phyloP scores from a whole-genome alignment of 805 yeast genomes.

The Cyberlindnera maclurae region DNA sequence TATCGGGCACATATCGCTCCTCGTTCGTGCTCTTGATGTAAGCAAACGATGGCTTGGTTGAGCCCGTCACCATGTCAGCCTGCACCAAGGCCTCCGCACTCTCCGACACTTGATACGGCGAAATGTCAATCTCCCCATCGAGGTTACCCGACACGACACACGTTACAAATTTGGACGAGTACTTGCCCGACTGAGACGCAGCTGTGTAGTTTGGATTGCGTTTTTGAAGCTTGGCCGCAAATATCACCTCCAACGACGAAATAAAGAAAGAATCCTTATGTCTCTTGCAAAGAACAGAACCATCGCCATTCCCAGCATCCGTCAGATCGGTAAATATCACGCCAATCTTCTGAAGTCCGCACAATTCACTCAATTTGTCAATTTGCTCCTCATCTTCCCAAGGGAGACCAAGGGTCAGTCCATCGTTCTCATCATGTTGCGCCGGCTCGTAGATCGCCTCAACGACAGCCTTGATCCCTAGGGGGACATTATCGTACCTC shows the following conservation, averaged over 20 bases:
- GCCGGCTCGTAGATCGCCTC: constrained; percentile 93
- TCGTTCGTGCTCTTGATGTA: constrained; percentile 69
- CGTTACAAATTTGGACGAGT: constrained; percentile 87
- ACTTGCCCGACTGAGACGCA: constrained; percentile 55
- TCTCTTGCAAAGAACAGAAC: constrained; percentile 85
- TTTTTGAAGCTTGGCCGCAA: constrained; percentile 77
- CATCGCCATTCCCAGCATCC: constrained; percentile 82
- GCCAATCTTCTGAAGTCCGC: constrained; percentile 74
- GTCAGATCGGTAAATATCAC: constrained; percentile 82
- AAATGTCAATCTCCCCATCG: constrained; percentile 82
- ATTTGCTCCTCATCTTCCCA: constrained; percentile 47
- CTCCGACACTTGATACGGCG: constrained; percentile 83
- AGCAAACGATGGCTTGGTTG: constrained; percentile 86
- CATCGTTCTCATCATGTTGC: constrained; percentile 82
- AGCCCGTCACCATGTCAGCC: constrained; percentile 80
- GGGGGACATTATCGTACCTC: constrained; percentile 73
- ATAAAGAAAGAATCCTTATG: constrained; percentile 88
- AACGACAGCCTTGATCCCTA: constrained; percentile 90
- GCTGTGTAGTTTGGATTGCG: constrained; percentile 55
- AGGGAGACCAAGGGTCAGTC: constrained; percentile 54
- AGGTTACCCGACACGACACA: constrained; percentile 90
- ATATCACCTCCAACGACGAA: constrained; percentile 76
- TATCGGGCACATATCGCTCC: constrained; percentile 87
- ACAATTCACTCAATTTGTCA: constrained; percentile 42
- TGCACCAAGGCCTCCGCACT: constrained; percentile 81